A percentile compares a stretch with the other conserved stretches of the same genome.
Evolutionary conservation across 2,329 filamentous ascomycete species (phyloP).

Genomic region (Neonectria sp.): DNA sequence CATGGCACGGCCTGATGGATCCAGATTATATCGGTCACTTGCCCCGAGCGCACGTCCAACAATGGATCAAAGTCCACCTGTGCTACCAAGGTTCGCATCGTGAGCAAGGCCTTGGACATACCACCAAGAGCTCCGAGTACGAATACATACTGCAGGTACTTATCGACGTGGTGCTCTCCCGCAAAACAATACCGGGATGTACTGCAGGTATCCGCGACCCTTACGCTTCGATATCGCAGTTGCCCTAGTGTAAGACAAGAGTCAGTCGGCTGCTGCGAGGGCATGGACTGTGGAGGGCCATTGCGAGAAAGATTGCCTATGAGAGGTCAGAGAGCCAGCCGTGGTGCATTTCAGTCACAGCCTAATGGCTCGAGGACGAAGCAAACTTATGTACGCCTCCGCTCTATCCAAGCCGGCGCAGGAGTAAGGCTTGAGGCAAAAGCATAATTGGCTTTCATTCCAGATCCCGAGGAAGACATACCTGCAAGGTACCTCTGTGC

Average conservation of each 20-base stretch:
- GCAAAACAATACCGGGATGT: conserved; percentile 23
- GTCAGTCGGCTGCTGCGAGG: conserved; percentile 32
- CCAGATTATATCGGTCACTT: conserved; percentile 42
- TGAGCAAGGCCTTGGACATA: background rate
- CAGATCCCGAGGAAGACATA: conserved; percentile 27
- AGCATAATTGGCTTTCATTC: conserved; percentile 32
- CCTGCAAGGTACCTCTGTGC: background rate
- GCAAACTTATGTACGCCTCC: conserved; percentile 23
- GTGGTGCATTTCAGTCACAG: conserved; percentile 23
- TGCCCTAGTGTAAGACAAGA: conserved; percentile 33
- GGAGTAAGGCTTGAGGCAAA: conserved; percentile 35
- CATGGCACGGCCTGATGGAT: conserved; percentile 28
- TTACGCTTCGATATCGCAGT: conserved; percentile 15
- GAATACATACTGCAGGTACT: background rate
- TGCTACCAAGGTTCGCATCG: background rate
- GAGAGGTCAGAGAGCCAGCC: conserved; percentile 16
- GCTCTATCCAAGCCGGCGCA: background rate
- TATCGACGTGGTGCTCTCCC: conserved; percentile 6
- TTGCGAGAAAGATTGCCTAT: conserved; percentile 11
- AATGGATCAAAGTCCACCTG: background rate
- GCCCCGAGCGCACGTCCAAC: conserved; percentile 32
- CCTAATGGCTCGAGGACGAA: conserved; percentile 29
- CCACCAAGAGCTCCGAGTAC: background rate
- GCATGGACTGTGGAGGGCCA: conserved; percentile 17
- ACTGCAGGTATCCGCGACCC: conserved; percentile 7